Conservation (phyloP, 495 filamentous ascomycete genomes). For the Hyphodiscus hymeniophilus region DNA sequence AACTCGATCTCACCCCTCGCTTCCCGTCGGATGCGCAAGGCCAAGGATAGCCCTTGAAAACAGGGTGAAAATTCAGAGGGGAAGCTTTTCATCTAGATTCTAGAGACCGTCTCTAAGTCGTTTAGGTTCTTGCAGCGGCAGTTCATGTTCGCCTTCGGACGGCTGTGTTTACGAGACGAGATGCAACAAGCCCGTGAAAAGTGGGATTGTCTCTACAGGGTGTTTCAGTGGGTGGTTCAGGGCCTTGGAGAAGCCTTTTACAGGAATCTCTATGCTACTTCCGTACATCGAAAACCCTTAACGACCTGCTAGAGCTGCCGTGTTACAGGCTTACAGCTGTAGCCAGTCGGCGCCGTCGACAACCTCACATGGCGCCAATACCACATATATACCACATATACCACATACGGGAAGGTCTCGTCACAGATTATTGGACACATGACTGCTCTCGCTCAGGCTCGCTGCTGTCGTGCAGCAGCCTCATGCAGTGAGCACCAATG, state of each 20-base stretch:
- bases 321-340: too few species aligned
- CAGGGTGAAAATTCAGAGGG: slow-evolving; percentile 1
- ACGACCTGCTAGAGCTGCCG: too few species aligned
- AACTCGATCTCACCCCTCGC: slow-evolving; percentile 1
- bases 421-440: slow-evolving; percentile 17
- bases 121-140: neutral
- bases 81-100: neutral
- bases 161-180: neutral
- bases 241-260: neutral
- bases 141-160: neutral
- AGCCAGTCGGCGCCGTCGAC: too few species aligned
- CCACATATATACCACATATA: too few species aligned
- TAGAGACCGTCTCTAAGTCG: neutral
- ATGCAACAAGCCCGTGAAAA: neutral
- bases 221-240: too few species aligned
- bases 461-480: slow-evolving; percentile 13
- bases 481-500: slow-evolving; percentile 18
- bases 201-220: neutral
- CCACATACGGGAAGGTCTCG: neutral
- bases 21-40: slow-evolving; percentile 6
- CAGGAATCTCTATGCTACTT: neutral
- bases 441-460: slow-evolving; percentile 12
- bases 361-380: neutral
- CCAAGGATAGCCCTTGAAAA: slow-evolving; percentile 12
- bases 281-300: neutral